phyloP scores from a whole-genome alignment of 495 filamentous ascomycete species.

The Cudoniella acicularis region DNA sequence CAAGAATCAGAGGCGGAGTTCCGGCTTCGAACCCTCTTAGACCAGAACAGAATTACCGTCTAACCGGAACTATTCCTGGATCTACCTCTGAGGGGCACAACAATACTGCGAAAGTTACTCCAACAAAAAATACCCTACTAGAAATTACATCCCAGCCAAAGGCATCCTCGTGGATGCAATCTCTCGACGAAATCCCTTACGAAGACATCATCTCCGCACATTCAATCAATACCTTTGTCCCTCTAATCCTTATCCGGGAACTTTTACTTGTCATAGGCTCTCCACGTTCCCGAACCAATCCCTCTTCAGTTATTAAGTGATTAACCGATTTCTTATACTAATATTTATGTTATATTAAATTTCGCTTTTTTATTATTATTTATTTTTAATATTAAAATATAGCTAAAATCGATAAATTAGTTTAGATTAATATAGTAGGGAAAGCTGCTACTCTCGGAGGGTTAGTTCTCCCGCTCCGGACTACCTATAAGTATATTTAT shows the following conservation, averaged over 20 bases:
- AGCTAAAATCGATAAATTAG: no score
- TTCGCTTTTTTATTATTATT: no score
- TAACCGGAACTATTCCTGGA: neutral
- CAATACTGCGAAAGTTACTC: neutral
- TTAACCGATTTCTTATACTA: no score
- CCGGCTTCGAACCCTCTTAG: constrained; percentile 4
- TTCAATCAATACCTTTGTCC: constrained; percentile 44
- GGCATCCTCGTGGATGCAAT: constrained; percentile 42
- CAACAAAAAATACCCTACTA: neutral
- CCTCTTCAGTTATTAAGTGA: no score
- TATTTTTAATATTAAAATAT: no score
- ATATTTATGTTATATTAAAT: no score
- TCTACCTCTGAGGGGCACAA: neutral
- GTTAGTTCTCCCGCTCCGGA: no score
- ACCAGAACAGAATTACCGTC: neutral
- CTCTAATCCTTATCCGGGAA: constrained; percentile 43
- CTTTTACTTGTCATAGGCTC: constrained; percentile 40
- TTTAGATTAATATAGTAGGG: no score
- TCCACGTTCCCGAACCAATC: neutral
- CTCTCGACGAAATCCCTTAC: constrained; percentile 42
- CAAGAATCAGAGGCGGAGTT: constrained; percentile 21
- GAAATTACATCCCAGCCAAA: neutral
- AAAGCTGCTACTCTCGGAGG: no score
- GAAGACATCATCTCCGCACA: constrained; percentile 46
- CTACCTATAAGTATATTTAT: no score